Percentiles rank a stretch among this genome's conserved stretches.
These are phyloP conservation scores for Penicillium fuscoglaucum DNA, from an alignment of 2,329 filamentous ascomycete genomes.

Conservation along the genomic window DNA sequence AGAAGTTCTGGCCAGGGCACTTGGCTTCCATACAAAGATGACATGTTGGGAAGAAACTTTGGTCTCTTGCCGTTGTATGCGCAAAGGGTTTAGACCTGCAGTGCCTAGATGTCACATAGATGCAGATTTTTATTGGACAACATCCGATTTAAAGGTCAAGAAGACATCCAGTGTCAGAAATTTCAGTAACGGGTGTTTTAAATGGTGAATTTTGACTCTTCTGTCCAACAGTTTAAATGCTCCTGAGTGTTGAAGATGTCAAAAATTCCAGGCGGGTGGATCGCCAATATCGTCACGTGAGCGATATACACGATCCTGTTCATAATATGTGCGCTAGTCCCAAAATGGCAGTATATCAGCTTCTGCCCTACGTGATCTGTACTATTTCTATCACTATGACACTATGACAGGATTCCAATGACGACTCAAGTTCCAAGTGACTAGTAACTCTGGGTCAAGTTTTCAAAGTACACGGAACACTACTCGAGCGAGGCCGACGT, in stretches of 20 bases:
- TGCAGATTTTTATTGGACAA: not conserved
- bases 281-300: not conserved
- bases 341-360: not conserved
- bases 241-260: conserved; percentile 1
- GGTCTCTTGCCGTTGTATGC: conserved; percentile 1
- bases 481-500: not conserved
- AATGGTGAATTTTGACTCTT: not conserved
- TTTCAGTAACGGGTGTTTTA: not conserved
- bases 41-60: conserved; percentile 26
- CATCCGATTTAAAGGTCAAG: not conserved
- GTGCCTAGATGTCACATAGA: conserved; percentile 2
- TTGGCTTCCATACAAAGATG: conserved; percentile 26
- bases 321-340: not conserved
- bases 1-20: conserved; percentile 21
- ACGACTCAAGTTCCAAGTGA: not conserved
- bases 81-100: not conserved
- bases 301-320: not conserved
- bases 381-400: not conserved
- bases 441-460: not conserved
- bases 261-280: conserved; percentile 12
- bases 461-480: not conserved
- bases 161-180: not conserved
- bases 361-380: not conserved
- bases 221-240: not conserved
- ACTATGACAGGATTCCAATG: not conserved